Evolutionary conservation across 1,284 basidiomycete species (phyloP), one percentile per base, ranked within the genome.

Genomic region (Trichosporon sp.): DNA sequence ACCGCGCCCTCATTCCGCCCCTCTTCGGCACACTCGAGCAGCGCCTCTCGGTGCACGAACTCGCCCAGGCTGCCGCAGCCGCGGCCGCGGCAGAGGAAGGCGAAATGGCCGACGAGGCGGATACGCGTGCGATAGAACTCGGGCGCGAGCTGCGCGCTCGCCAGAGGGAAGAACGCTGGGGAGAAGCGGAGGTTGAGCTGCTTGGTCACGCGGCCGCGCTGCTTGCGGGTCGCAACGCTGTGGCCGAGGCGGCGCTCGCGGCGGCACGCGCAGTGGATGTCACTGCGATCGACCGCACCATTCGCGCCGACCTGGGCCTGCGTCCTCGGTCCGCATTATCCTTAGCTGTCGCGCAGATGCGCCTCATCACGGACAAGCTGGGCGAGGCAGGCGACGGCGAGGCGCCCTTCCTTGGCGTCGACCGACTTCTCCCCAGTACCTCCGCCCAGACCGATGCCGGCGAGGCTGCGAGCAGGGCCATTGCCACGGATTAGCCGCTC

Each of bases 271-370:
- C 5, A 16, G 61, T 54, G 11, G 71, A 72, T n/a, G 71, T 66
- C 6, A 66, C 31, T 12, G 68, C 31, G 16, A 43, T 69, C 11
- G 70, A 66, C 3, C 61, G 32, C 21, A 8, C 68, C 2, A 40
- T 68, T 12, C 63, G 70, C 43, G 37, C 10, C 21, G 31, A 32
- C 5, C 68, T 70, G 10, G 73, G 73, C 7, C 40, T 73, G 16
- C 70, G 67, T 68, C 40, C 31, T 26, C 71, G 56, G 14, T 70
- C 68, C 2, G 56, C 35, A 5, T 71, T 74, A 14, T 51, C 67
- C 14, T 35, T 64, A 2, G 75, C 75, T 0, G 51, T 73, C 5
- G 67, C 68, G 26, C 75, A 76, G 71, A 74, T 72, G 14, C 46
- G 51, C 14, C 71, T 74, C 12, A 71, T 76, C 16, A 51, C 63